Conservation (phyloP, 441 rosid genomes). For the Syzygium syzygioides region DNA sequence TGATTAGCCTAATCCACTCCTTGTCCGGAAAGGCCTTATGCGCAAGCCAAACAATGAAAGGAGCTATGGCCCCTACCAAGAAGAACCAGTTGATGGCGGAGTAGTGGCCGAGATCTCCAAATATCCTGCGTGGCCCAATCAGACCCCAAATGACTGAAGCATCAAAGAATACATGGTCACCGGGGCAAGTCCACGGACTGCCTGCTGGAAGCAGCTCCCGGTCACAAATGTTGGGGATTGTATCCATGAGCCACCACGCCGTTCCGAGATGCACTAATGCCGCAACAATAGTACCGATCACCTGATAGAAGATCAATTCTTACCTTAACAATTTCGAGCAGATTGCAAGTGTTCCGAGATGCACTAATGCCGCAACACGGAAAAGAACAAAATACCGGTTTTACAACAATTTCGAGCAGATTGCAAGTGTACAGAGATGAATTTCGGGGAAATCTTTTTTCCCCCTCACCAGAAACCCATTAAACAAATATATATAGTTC, state of each 20-base stretch:
- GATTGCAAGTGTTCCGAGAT: neutral
- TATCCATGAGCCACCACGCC: constrained; percentile 41
- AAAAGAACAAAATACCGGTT: neutral
- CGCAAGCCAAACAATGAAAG: constrained; percentile 30
- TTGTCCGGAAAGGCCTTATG: constrained; percentile 28
- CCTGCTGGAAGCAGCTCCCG: constrained; percentile 29
- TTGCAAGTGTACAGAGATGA: neutral
- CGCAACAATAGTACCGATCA: constrained; percentile 28
- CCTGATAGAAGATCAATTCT: constrained; percentile 10
- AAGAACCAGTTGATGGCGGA: constrained; percentile 35
- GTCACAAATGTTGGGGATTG: constrained; percentile 30
- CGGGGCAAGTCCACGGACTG: constrained; percentile 40
- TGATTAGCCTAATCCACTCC: constrained; percentile 33
- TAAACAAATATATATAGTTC: neutral
- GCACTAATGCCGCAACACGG: too few relatives aligned
- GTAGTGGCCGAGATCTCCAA: constrained; percentile 36
- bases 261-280: constrained; percentile 30
- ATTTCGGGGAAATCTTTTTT: neutral
- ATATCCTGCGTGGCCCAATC: constrained; percentile 32
- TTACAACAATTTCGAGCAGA: neutral
- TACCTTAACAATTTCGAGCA: neutral
- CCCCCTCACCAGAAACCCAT: neutral
- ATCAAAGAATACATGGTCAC: constrained; percentile 40
- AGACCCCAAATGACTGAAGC: constrained; percentile 46
- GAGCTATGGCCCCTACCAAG: constrained; percentile 31